These are phyloP conservation scores for Lactarius indigo DNA, from an alignment of 768 basidiomycete species.

Conservation along the genomic window DNA sequence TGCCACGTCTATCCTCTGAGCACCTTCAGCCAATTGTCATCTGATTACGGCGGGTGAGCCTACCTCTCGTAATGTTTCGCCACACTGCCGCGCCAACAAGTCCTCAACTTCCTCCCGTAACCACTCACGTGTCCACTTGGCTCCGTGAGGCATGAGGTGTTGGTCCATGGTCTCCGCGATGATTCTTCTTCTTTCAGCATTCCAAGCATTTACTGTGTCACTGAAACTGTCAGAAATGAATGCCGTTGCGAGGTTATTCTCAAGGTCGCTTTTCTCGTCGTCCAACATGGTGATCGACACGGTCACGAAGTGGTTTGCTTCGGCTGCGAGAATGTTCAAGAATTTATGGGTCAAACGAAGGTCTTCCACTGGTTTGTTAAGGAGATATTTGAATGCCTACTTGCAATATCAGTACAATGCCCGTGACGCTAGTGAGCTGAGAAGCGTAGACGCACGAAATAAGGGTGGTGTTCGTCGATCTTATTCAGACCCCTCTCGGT, in stretches of 20 bases:
- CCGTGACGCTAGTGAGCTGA: not conserved
- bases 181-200: constrained; percentile 74
- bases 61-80: constrained; percentile 67
- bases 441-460: constrained; percentile 50
- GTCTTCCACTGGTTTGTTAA: constrained; percentile 66
- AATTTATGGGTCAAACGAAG: constrained; percentile 78
- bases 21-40: constrained; percentile 3
- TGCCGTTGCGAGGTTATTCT: constrained; percentile 72
- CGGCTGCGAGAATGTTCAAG: constrained; percentile 86
- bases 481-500: constrained; percentile 83
- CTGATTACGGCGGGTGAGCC: constrained; percentile 28
- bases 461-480: constrained; percentile 70
- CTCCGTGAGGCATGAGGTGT: constrained; percentile 76
- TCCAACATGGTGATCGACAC: constrained; percentile 65
- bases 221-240: constrained; percentile 83
- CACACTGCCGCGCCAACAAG: constrained; percentile 63
- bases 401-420: constrained; percentile 14
- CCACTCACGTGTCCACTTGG: constrained; percentile 89
- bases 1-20: constrained; percentile 77
- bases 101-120: constrained; percentile 91
- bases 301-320: constrained; percentile 82
- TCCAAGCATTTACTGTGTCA: constrained; percentile 88
- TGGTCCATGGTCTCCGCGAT: constrained; percentile 76
- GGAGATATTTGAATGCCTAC: constrained; percentile 94
- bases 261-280: constrained; percentile 61